These are phyloP conservation scores for Rhizoclosmatium globosum DNA, from an alignment of 192 early-diverging fungal genomes.

Conservation along the genomic window DNA sequence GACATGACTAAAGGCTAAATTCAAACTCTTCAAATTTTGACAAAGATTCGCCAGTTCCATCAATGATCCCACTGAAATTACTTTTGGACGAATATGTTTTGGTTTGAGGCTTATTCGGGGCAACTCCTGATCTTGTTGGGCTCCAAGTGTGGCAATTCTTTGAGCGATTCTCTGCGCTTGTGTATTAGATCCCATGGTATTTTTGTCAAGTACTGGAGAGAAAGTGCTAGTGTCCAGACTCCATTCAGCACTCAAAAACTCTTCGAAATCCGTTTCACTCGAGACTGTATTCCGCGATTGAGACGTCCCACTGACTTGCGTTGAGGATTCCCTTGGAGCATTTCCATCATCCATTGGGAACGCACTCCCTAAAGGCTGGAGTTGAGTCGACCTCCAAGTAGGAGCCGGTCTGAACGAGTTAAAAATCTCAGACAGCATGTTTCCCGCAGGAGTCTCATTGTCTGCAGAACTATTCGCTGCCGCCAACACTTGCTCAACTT, in stretches of 20 bases:
- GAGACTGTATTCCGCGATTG: not conserved
- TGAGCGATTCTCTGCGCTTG: not conserved
- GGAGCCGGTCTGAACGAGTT: no score
- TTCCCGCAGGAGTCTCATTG: no score
- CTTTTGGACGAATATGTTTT: not conserved
- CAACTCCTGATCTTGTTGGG: not conserved
- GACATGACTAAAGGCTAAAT: not conserved
- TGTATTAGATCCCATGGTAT: not conserved
- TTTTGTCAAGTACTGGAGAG: not conserved
- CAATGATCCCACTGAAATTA: not conserved
- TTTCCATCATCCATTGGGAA: not conserved
- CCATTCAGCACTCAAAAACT: not conserved
- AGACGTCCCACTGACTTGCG: not conserved
- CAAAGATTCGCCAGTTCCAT: not conserved
- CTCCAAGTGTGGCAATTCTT: not conserved
- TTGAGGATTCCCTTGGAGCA: not conserved
- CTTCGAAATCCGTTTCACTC: not conserved
- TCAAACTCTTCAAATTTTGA: conserved; percentile 9
- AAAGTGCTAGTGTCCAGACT: not conserved
- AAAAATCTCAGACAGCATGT: no score
- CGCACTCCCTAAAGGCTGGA: no score
- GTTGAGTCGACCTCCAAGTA: no score
- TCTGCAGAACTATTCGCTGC: not conserved
- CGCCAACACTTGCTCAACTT: not conserved
- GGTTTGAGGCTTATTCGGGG: not conserved